A percentile compares a stretch with the other conserved stretches of the same genome.
phyloP scores from a whole-genome alignment of 176 grass and related monocot species.

The Oryza punctata region DNA sequence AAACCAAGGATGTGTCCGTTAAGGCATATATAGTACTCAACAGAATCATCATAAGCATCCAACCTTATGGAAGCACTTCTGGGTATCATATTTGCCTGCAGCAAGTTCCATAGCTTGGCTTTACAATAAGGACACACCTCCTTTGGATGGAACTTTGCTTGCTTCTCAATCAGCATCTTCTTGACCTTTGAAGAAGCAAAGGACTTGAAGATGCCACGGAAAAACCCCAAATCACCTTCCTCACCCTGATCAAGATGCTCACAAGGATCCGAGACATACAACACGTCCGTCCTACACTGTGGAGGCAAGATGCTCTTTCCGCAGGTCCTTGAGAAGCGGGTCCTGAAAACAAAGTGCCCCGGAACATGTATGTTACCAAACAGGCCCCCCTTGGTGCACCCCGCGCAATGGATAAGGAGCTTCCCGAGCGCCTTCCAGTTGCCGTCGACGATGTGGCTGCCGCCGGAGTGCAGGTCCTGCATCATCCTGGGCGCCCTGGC shows the following conservation, averaged over 20 bases:
- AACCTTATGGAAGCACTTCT: slow-evolving; percentile 48
- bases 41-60: slow-evolving; percentile 64
- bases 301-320: slow-evolving; percentile 67
- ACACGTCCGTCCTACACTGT: slow-evolving; percentile 63
- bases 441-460: slow-evolving; percentile 76
- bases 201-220: slow-evolving; percentile 76
- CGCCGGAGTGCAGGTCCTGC: slow-evolving; percentile 73
- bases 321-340: slow-evolving; percentile 67
- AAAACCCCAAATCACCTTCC: slow-evolving; percentile 85
- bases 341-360: slow-evolving; percentile 70
- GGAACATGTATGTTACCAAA: slow-evolving; percentile 48
- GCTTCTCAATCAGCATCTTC: slow-evolving; percentile 76
- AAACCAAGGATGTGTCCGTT: slow-evolving; percentile 77
- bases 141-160: slow-evolving; percentile 62
- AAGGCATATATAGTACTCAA: slow-evolving; percentile 80
- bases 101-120: slow-evolving; percentile 80
- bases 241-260: slow-evolving; percentile 81
- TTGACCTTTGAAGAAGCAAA: slow-evolving; percentile 71
- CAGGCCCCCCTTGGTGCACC: slow-evolving; percentile 54
- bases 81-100: slow-evolving; percentile 73
- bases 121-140: slow-evolving; percentile 84
- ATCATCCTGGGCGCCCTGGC: slow-evolving; percentile 86
- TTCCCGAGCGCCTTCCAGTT: slow-evolving; percentile 90
- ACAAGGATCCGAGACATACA: slow-evolving; percentile 81
- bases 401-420: slow-evolving; percentile 75